Evolutionary conservation across 441 rosid species (phyloP), one percentile per base, ranked within the genome.

Genomic region (Biscutella laevigata): DNA sequence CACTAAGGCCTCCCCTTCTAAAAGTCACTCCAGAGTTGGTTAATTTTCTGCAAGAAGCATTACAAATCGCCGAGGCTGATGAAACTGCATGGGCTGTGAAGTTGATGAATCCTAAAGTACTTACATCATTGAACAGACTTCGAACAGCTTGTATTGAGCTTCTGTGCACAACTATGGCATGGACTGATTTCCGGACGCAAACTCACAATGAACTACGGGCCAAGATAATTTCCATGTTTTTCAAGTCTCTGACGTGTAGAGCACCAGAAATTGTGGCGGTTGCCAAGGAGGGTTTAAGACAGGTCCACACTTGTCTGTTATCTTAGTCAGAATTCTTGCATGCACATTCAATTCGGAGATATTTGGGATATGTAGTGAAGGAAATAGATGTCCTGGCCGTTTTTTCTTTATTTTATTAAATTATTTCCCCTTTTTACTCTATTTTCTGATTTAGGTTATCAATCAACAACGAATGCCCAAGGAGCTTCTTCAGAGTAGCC

Each of bases 41-140:
- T 19, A 94, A 81, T 72, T 90, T 94, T 70, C 82, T 94, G 53
- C 97, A 94, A 87, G 99, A 94, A 77, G 96, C 98, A 50, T 67
- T 90, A 77, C 95, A 94, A 71, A 94, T 88, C 61, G 99, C 98
- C 24, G 98, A 90, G 78, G 84, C 96, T 64, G 98, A 94, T 85
- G 99, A 94, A 73, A 79, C 73, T 60, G 90, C 69, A 19, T 85
- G 94, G 96, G 85, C 71, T 64, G 91, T 82, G 63, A 94, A 89
- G 79, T 77, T 74, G 59, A 77, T 89, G 95, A 94, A 85, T 70
- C 94, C 89, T 48, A 87, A 85, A 77, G 80, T 75, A 67, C 85
- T 86, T 46, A 74, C 83, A 56, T 87, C 96, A 37, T 61, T 89
- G 52, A 90, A 80, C 72, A 87, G 94, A 67, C 95, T 94, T 59